Conservation (phyloP, 2,329 filamentous ascomycete genomes). For the Xylaria sp. region DNA sequence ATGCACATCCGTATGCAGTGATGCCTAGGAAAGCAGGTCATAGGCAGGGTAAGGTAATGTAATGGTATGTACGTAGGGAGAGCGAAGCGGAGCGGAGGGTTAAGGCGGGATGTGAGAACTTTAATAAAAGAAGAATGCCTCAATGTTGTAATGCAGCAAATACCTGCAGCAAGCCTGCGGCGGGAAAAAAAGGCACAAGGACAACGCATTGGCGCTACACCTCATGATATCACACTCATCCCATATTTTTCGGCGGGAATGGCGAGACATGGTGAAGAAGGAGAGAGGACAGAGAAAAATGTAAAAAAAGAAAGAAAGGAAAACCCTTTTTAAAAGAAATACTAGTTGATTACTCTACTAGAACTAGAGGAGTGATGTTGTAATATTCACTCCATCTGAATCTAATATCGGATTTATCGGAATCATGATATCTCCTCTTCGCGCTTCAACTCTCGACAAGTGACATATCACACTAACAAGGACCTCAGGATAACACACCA, state of each 20-base stretch:
- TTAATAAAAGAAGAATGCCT: conserved; percentile 20
- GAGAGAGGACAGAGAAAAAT: neutral
- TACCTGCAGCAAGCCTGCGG: conserved; percentile 5
- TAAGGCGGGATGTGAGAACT: conserved; percentile 24
- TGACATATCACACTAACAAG: conserved; percentile 9
- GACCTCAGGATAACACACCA: neutral
- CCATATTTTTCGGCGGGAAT: conserved; percentile 21
- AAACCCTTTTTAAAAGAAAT: neutral
- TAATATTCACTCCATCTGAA: neutral
- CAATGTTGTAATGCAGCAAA: conserved; percentile 17
- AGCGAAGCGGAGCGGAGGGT: neutral
- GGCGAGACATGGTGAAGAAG: neutral
- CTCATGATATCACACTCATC: conserved; percentile 25
- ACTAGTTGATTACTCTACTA: neutral
- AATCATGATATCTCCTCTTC: neutral
- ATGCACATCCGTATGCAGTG: conserved; percentile 9
- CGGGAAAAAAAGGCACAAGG: conserved; percentile 8
- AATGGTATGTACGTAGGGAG: conserved; percentile 21
- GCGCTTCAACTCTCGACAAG: neutral
- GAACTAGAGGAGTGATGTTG: neutral
- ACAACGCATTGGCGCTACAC: conserved; percentile 24
- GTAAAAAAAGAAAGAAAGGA: too few relatives aligned
- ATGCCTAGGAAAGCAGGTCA: conserved; percentile 30
- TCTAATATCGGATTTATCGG: conserved; percentile 18
- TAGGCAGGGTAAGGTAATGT: conserved; percentile 31